Percentiles rank a stretch among this genome's conserved stretches.
These are phyloP conservation scores for Elongisporangium undulatum DNA, from an alignment of 352 stramenopile species.

Conservation along the genomic window DNA sequence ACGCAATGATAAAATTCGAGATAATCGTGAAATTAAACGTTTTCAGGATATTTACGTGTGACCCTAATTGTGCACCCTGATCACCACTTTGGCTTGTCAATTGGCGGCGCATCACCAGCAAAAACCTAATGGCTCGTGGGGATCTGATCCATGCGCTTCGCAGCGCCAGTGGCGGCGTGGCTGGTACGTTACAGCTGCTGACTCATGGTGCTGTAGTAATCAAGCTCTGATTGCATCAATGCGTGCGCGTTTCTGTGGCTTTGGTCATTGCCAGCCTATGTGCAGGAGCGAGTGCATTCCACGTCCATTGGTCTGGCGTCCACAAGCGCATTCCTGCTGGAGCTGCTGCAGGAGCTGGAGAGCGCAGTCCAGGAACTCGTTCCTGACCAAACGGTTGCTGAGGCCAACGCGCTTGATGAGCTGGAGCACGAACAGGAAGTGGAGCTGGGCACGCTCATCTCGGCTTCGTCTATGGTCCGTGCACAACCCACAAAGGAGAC, in stretches of 20 bases:
- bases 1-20: not conserved
- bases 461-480: slow-evolving; percentile 49
- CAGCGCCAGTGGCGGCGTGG: not conserved
- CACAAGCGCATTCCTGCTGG: slow-evolving; percentile 53
- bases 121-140: not conserved
- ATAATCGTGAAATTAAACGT: not conserved
- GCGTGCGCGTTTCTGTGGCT: no score
- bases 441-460: slow-evolving; percentile 66
- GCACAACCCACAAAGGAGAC: not conserved
- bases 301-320: slow-evolving; percentile 51
- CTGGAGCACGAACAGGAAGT: slow-evolving; percentile 54
- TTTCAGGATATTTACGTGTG: not conserved
- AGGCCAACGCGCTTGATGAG: slow-evolving; percentile 4
- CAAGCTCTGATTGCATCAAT: not conserved
- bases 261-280: slow-evolving; percentile 30
- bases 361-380: slow-evolving; percentile 36
- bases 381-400: slow-evolving; percentile 8
- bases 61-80: not conserved
- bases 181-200: not conserved
- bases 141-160: not conserved
- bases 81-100: not conserved
- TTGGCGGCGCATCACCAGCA: not conserved
- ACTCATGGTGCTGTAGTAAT: not conserved
- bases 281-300: slow-evolving; percentile 77
- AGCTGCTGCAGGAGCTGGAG: slow-evolving; percentile 67